Percentiles rank a stretch among this genome's conserved stretches.
Conservation (phyloP, 495 filamentous ascomycete species). For the Extremus antarcticus region DNA sequence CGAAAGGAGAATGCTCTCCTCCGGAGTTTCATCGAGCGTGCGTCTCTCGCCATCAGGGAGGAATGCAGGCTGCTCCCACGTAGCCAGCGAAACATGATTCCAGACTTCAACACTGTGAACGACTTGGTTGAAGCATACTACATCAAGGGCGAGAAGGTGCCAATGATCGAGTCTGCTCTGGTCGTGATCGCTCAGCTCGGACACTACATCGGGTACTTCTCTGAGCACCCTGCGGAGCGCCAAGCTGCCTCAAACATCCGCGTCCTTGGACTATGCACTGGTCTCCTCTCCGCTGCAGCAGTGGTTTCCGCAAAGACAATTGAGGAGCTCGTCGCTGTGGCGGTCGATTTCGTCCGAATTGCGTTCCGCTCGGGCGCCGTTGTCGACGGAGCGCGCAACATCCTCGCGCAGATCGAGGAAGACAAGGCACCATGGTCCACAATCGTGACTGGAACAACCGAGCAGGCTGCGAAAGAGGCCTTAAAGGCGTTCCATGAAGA, state of each 20-base stretch:
- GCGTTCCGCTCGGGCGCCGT: slow-evolving; percentile 61
- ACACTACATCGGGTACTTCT: slow-evolving; percentile 63
- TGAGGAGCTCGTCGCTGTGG: slow-evolving; percentile 55
- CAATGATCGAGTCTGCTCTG: slow-evolving; percentile 55
- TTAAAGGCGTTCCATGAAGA: slow-evolving; percentile 43
- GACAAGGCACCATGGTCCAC: slow-evolving; percentile 47
- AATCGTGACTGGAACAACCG: slow-evolving; percentile 36
- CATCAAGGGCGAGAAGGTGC: slow-evolving; percentile 44
- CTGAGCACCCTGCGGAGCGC: slow-evolving; percentile 37
- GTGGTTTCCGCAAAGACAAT: slow-evolving; percentile 57
- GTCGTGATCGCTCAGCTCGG: slow-evolving; percentile 61
- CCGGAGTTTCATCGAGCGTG: slow-evolving; percentile 53
- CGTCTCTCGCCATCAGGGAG: slow-evolving; percentile 48
- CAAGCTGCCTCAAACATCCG: slow-evolving; percentile 36
- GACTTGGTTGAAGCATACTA: slow-evolving; percentile 62
- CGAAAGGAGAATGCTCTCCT: slow-evolving; percentile 55
- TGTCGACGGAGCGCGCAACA: slow-evolving; percentile 41
- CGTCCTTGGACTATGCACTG: slow-evolving; percentile 59
- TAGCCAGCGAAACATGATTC: slow-evolving; percentile 50
- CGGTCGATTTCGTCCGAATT: slow-evolving; percentile 58
- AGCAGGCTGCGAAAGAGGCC: slow-evolving; percentile 35
- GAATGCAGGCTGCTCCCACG: slow-evolving; percentile 52
- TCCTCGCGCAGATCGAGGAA: slow-evolving; percentile 39
- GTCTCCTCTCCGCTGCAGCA: slow-evolving; percentile 59
- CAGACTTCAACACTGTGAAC: slow-evolving; percentile 55